Evolutionary conservation across 768 basidiomycete species (phyloP).

Genomic region (Tricholoma saponaceum): DNA sequence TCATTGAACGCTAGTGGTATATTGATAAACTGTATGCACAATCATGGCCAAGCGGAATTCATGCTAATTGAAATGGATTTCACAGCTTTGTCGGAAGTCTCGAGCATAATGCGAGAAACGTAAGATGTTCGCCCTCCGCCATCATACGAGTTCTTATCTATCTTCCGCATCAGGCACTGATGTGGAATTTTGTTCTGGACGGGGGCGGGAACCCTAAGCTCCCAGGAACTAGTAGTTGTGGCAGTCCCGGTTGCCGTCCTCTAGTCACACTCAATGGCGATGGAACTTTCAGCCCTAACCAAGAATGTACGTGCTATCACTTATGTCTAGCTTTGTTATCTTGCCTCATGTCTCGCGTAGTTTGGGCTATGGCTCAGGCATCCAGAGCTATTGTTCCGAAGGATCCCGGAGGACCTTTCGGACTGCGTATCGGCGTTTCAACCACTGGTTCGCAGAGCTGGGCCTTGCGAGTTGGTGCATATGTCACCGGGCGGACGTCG

Average conservation of each 20-base stretch:
- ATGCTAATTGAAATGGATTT: background rate
- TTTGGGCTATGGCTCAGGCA: slow-evolving; percentile 71
- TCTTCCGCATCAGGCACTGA: slow-evolving; percentile 28
- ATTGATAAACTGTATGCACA: slow-evolving; percentile 19
- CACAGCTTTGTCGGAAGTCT: slow-evolving; percentile 21
- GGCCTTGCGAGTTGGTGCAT: slow-evolving; percentile 65
- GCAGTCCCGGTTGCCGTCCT: slow-evolving; percentile 57
- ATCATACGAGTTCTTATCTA: slow-evolving; percentile 14
- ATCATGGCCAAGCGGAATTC: background rate
- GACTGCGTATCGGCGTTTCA: slow-evolving; percentile 60
- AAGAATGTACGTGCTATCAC: slow-evolving; percentile 56
- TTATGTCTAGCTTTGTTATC: background rate
- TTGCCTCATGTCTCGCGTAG: slow-evolving; percentile 22
- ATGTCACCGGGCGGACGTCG: slow-evolving; percentile 51
- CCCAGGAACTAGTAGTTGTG: slow-evolving; percentile 62
- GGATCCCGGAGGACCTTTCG: slow-evolving; percentile 64
- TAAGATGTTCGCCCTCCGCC: background rate
- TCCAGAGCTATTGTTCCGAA: slow-evolving; percentile 71
- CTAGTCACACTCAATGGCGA: slow-evolving; percentile 64
- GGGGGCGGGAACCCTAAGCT: slow-evolving; percentile 58
- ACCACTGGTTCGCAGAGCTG: slow-evolving; percentile 53
- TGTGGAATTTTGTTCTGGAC: slow-evolving; percentile 77
- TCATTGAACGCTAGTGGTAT: slow-evolving; percentile 14
- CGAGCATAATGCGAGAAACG: slow-evolving; percentile 15
- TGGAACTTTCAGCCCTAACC: slow-evolving; percentile 61